Conservation (phyloP, 177 flowering plant genomes). For the Vitis hybrid region DNA sequence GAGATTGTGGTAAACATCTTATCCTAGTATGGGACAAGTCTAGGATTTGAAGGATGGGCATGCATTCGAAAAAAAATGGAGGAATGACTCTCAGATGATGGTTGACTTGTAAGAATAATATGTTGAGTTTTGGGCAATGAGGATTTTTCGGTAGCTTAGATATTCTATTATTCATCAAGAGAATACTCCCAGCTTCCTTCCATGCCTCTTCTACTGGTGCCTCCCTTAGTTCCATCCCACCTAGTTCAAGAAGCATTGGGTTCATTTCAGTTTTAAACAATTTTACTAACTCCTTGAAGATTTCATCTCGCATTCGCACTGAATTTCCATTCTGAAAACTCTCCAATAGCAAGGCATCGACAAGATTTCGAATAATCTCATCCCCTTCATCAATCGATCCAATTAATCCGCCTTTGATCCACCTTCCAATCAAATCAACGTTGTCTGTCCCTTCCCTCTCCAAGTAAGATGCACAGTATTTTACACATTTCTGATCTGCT, state of each 20-base stretch:
- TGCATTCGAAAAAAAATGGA: not conserved
- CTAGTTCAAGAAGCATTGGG: not conserved
- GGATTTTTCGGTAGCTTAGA: not conserved
- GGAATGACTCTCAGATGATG: not conserved
- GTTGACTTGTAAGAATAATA: not conserved
- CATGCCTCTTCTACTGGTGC: slow-evolving; percentile 3
- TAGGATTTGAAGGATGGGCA: slow-evolving; percentile 3
- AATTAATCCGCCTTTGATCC: no score
- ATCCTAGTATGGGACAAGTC: not conserved
- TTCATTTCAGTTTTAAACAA: not conserved
- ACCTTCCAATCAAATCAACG: not conserved
- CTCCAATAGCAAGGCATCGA: no score
- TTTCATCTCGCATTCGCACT: not conserved
- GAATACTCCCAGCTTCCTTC: not conserved
- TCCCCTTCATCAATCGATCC: no score
- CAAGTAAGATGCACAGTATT: not conserved
- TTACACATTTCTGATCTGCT: no score
- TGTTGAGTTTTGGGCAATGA: not conserved
- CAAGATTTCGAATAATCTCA: no score
- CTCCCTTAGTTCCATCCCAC: slow-evolving; percentile 4
- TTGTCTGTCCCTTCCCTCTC: not conserved
- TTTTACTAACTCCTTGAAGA: not conserved
- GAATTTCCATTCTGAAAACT: no score
- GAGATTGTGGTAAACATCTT: slow-evolving; percentile 1
- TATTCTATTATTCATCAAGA: not conserved